Base-by-base conservation (phyloP, 352 stramenopile genomes). In the Thraustochytrium striatum region DNA sequence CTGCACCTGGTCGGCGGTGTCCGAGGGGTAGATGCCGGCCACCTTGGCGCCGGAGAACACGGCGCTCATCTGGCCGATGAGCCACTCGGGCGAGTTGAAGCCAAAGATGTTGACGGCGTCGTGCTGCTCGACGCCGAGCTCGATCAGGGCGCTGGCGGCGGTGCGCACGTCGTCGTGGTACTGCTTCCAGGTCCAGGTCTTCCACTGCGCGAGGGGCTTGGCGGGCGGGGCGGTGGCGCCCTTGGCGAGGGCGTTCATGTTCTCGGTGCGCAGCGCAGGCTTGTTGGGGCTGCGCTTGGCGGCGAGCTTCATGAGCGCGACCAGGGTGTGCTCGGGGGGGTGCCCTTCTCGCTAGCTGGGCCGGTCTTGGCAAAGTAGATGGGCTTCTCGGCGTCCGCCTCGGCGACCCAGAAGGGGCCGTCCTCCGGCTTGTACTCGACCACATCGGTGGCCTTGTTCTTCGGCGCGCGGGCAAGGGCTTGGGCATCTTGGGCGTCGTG, bases 1-100 rank as follows among this genome's bases (percentile, higher is more conserved):
- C 65, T 89, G 80, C 57, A 88, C 91, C 0, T 89, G 85, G 69
- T 92, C 85, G 21, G 87, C n/a, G 0, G 82, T 88, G 83, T 92
- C 93, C 39, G 89, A 93, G 69, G 86, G 86, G 85, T 95, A 95
- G 72, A 95, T 89, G 44, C 90, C 90, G 19, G 89, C 87, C 72
- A 88, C 87, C 52, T 92, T 84, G 1, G 85, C 89, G 33, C 90
- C 90, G n/a, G 89, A 87, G 53, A 93, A 84, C 80, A 94, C 92
- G 35, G 87, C 83, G 35, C 88, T 88, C 69, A 88, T 89, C 72
- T 92, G 88, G 59, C 86, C 87, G 73, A 94, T 87, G 70, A 93
- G 89, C 88, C 90, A 95, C 79, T 95, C 88, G 8, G 89, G 87
- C 35, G 87, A 89, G 84, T 94, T 94, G 81, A 89, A 90, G 36